Percentiles rank a stretch among this genome's conserved stretches.
These are phyloP conservation scores for Colletotrichum acutatum DNA, from an alignment of 2,329 filamentous ascomycete genomes.

Conservation along the genomic window DNA sequence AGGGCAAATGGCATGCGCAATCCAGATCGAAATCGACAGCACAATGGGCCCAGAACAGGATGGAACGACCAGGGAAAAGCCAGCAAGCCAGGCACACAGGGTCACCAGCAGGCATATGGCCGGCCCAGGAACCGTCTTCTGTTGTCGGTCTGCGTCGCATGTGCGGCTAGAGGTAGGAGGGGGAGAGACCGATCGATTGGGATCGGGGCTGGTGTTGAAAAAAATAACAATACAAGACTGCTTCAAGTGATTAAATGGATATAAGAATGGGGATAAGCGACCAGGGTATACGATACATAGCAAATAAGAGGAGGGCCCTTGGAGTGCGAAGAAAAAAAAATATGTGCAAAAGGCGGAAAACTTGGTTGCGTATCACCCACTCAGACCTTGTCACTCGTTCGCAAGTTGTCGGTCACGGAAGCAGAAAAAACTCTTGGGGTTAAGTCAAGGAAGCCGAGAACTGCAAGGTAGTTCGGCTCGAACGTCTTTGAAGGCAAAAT, in stretches of 20 bases:
- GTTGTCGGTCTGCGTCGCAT: neutral
- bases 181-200: neutral
- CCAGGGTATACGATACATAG: neutral
- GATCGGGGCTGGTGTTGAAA: neutral
- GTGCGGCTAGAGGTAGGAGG: neutral
- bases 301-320: neutral
- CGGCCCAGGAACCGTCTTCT: constrained; percentile 1
- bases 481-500: neutral
- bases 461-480: neutral
- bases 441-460: neutral
- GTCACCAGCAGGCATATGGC: neutral
- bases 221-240: neutral
- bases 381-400: neutral
- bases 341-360: neutral
- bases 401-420: neutral
- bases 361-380: neutral
- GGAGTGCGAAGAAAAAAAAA: neutral
- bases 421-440: neutral
- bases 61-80: constrained; percentile 24
- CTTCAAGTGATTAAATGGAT: neutral
- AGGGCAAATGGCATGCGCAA: constrained; percentile 14
- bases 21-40: constrained; percentile 22
- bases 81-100: constrained; percentile 4
- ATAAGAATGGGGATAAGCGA: neutral
- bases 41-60: constrained; percentile 27